Base-by-base conservation (phyloP, 1,284 basidiomycete genomes). In the Vanrija pseudolonga region DNA sequence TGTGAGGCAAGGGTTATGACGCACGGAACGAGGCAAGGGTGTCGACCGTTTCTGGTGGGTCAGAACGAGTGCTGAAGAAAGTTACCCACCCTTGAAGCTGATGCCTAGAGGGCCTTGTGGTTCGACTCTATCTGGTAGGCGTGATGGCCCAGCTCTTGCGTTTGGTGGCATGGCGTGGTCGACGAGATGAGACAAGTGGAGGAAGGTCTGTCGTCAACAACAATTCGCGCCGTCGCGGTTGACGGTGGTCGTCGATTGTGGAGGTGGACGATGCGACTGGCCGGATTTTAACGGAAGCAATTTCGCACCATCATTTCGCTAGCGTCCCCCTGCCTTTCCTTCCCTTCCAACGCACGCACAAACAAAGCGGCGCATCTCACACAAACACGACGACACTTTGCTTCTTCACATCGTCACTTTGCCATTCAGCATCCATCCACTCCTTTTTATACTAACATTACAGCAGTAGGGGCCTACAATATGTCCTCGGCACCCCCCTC, bases 1-100 rank as follows among this genome's bases (percentile, higher is more conserved):
- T 44, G 17, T 9, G 18, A 37, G 20, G 36, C 32, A 4, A 22
- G 14, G 32, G n/a, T 1, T 26, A 26, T 26, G 39, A 58, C 69
- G 24, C 47, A 74, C 72, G 59, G 53, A 73, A 70, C 0, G 71
- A 70, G 7, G 69, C 62, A n/a, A 73, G 47, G 1, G 65, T 63
- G 19, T 71, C 63, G 23, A 59, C 67, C n/a, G 66, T 72, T 32
- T 71, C 71, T 73, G 56, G 23, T 36, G 46, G 45, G 45, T 20
- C 7, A 14, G 19, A 22, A 12, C 9, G 20, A 22, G 14, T 2
- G 19, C 6, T 3, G 8, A 22, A 6, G 8, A 23, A 11, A 4
- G 3, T 3, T 4, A 23, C 46, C 3, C 20, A 53, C 57, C 47
- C 26, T 53, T 59, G 47, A 47, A 55, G 44, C 50, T 55, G 22